A percentile compares a stretch with the other conserved stretches of the same genome.
phyloP scores from a whole-genome alignment of 176 grass and related monocot species.

The Avena eriantha region DNA sequence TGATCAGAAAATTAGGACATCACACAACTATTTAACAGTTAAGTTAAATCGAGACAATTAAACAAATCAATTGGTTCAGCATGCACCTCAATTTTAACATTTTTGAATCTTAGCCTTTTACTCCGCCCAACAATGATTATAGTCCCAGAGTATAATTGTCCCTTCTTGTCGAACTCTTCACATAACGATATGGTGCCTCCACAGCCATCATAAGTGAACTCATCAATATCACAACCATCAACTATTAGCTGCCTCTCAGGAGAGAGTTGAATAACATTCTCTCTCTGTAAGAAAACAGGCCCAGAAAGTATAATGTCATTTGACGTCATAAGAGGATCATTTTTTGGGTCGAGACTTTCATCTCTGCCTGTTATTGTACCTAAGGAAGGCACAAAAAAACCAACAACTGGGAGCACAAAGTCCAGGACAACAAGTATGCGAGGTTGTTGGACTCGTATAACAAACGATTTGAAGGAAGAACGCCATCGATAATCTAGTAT shows the following conservation, averaged over 20 bases:
- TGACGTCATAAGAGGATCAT: slow-evolving; percentile 77
- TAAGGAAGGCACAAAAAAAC: slow-evolving; percentile 92
- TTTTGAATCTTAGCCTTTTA: slow-evolving; percentile 88
- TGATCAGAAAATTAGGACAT: background rate
- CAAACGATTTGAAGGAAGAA: slow-evolving; percentile 90
- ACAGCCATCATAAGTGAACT: slow-evolving; percentile 93
- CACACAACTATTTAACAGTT: slow-evolving; percentile 17
- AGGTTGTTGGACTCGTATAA: slow-evolving; percentile 92
- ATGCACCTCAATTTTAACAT: slow-evolving; percentile 98
- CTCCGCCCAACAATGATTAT: slow-evolving; percentile 83
- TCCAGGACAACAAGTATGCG: slow-evolving; percentile 89
- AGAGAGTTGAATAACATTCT: slow-evolving; percentile 75
- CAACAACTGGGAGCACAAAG: slow-evolving; percentile 87
- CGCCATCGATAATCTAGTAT: slow-evolving; percentile 98
- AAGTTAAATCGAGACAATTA: slow-evolving; percentile 12
- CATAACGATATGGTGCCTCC: slow-evolving; percentile 88
- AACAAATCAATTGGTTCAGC: slow-evolving; percentile 32
- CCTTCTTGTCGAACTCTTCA: slow-evolving; percentile 81
- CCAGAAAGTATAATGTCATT: slow-evolving; percentile 86
- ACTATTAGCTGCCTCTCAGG: slow-evolving; percentile 94
- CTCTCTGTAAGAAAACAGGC: slow-evolving; percentile 74
- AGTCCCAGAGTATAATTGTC: slow-evolving; percentile 68
- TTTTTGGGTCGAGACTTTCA: slow-evolving; percentile 81
- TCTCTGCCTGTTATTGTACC: slow-evolving; percentile 89
- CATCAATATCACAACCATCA: slow-evolving; percentile 77